Conservation (phyloP, 2,329 filamentous ascomycete genomes). For the Dichotomopilus funicola region DNA sequence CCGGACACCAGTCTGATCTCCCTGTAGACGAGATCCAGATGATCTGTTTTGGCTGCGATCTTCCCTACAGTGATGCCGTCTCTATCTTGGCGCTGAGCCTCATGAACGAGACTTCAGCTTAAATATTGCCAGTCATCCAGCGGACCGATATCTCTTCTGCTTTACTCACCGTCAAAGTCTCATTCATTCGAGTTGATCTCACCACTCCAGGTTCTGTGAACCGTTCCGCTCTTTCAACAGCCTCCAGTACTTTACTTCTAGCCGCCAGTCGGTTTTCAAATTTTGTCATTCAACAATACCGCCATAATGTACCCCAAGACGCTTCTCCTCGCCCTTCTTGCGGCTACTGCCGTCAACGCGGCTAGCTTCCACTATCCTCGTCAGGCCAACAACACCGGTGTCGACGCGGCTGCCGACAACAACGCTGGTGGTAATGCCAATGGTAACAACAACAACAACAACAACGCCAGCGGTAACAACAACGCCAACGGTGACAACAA, state of each 20-base stretch:
- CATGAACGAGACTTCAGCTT: not conserved
- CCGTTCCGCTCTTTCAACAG: slow-evolving; percentile 21
- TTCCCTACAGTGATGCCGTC: not conserved
- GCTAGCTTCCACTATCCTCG: slow-evolving; percentile 16
- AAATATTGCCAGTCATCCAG: not conserved
- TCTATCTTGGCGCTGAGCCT: too few species aligned
- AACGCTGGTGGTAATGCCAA: not conserved
- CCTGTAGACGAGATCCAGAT: slow-evolving; percentile 18
- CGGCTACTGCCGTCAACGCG: slow-evolving; percentile 21
- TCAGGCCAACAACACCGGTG: slow-evolving; percentile 13
- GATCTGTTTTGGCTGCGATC: not conserved
- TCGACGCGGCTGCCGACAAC: not conserved
- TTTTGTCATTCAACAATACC: not conserved
- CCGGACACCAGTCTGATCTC: slow-evolving; percentile 18
- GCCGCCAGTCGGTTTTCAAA: slow-evolving; percentile 23
- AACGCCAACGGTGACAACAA: not conserved
- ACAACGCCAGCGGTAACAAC: not conserved
- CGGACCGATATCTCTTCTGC: not conserved
- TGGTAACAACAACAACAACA: not conserved
- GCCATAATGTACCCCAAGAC: slow-evolving; percentile 24
- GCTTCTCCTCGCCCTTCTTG: slow-evolving; percentile 21
- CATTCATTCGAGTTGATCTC: slow-evolving; percentile 22
- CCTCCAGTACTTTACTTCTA: not conserved
- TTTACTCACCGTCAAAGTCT: slow-evolving; percentile 4
- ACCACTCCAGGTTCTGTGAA: slow-evolving; percentile 21